Evolutionary conservation across 1,284 basidiomycete genomes (phyloP).

Genomic region (Apiotrichum laibachii): DNA sequence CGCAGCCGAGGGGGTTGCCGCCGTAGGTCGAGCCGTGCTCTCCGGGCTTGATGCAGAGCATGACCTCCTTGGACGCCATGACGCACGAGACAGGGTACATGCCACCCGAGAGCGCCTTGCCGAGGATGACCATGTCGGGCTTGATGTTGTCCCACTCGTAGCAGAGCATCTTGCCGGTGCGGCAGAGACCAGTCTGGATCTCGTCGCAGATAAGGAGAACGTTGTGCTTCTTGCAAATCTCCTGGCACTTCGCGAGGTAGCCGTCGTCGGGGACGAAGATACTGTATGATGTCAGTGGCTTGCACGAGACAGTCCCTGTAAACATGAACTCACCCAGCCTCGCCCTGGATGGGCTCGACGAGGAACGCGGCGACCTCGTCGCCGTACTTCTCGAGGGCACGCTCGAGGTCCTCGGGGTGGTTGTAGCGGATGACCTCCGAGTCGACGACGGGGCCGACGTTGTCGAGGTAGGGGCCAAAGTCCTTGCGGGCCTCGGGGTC

Average conservation of each 20-base stretch:
- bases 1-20: conserved; percentile 92
- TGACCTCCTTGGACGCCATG: conserved; percentile 80
- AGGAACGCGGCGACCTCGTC: conserved; percentile 87
- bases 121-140: conserved; percentile 89
- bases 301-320: background rate
- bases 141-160: conserved; percentile 84
- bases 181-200: conserved; percentile 74
- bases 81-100: conserved; percentile 96
- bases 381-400: conserved; percentile 77
- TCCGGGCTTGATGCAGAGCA: conserved; percentile 94
- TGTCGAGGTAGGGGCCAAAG: conserved; percentile 86
- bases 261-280: conserved; percentile 90
- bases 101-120: conserved; percentile 94
- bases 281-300: conserved; percentile 49
- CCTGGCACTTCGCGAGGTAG: conserved; percentile 74
- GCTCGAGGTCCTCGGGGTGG: conserved; percentile 74
- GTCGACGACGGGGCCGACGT: conserved; percentile 69
- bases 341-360: conserved; percentile 96
- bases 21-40: conserved; percentile 97
- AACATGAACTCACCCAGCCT: conserved; percentile 72
- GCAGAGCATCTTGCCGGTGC: conserved; percentile 60
- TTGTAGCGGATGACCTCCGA: conserved; percentile 72
- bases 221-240: conserved; percentile 88
- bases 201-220: conserved; percentile 96
- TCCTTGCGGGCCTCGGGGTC: conserved; percentile 84